Evolutionary conservation across 768 basidiomycete genomes (phyloP).

Genomic region (Leccinellum rugosiceps): DNA sequence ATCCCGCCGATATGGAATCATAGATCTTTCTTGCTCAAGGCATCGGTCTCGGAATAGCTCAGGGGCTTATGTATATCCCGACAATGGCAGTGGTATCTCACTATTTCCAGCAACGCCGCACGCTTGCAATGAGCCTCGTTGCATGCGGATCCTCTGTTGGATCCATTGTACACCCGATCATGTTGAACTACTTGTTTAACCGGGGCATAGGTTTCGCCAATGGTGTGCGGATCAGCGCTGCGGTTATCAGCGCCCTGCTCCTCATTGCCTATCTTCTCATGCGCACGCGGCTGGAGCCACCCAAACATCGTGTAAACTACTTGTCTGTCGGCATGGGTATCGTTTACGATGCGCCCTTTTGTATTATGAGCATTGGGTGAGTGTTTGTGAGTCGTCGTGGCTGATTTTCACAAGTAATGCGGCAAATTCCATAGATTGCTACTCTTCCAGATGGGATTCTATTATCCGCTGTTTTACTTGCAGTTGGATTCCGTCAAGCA

Average conservation of each 20-base stretch:
- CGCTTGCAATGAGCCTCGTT: conserved; percentile 43
- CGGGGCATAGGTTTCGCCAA: conserved; percentile 37
- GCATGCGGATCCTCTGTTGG: conserved; percentile 37
- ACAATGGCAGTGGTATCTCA: conserved; percentile 42
- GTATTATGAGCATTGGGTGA: conserved; percentile 20
- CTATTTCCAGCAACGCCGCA: conserved; percentile 40
- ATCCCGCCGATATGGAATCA: not conserved
- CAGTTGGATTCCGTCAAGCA: conserved; percentile 52
- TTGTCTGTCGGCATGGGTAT: conserved; percentile 13
- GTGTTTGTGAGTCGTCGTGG: not conserved
- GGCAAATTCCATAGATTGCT: conserved; percentile 8
- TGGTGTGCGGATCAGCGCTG: conserved; percentile 49
- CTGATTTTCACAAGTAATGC: not conserved
- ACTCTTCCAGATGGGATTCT: conserved; percentile 38
- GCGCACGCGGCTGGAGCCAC: conserved; percentile 40
- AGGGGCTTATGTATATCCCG: conserved; percentile 47
- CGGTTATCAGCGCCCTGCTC: conserved; percentile 37
- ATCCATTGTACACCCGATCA: conserved; percentile 24
- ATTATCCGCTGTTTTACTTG: conserved; percentile 53
- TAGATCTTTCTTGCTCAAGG: conserved; percentile 52
- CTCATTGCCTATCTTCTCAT: conserved; percentile 31
- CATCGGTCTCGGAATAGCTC: conserved; percentile 42
- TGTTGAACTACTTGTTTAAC: conserved; percentile 30
- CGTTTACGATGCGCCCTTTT: conserved; percentile 15
- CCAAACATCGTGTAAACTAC: conserved; percentile 14